A percentile compares a stretch with the other conserved stretches of the same genome.
Evolutionary conservation across 2,329 filamentous ascomycete species (phyloP).

Genomic region (Sporothrix pseudoabietina): DNA sequence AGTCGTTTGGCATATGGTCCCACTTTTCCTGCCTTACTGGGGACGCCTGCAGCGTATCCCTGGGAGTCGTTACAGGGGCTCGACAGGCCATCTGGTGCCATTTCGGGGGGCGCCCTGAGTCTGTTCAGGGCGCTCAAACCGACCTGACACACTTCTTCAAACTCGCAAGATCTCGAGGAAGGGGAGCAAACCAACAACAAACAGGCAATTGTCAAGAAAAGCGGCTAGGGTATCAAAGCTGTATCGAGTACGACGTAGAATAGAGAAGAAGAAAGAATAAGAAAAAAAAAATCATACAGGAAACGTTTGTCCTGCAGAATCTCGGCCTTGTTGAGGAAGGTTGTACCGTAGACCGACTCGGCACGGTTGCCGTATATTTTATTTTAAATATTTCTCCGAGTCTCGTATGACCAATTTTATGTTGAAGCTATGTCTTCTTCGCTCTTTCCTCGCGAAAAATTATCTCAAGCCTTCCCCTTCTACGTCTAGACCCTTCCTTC

Average conservation of each 20-base stretch:
- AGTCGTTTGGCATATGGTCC: background rate
- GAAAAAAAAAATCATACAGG: background rate
- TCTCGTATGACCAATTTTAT: background rate
- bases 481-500: slow-evolving; percentile 7
- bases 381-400: background rate
- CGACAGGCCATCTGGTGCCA: background rate
- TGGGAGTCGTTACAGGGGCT: slow-evolving; percentile 10
- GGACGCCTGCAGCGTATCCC: background rate
- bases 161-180: slow-evolving; percentile 16
- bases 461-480: slow-evolving; percentile 11
- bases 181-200: background rate
- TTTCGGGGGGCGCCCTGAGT: background rate
- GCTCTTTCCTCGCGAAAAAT: background rate
- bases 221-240: background rate
- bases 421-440: background rate
- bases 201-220: background rate
- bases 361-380: background rate
- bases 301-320: background rate
- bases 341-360: background rate
- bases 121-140: slow-evolving; percentile 36
- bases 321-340: background rate
- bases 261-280: background rate
- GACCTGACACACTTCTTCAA: slow-evolving; percentile 37
- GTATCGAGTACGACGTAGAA: background rate
- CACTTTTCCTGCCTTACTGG: slow-evolving; percentile 2